Percentiles rank a stretch among this genome's conserved stretches.
These are phyloP conservation scores for Botryotinia narcissicola DNA, from an alignment of 2,329 filamentous ascomycete genomes.

Conservation along the genomic window DNA sequence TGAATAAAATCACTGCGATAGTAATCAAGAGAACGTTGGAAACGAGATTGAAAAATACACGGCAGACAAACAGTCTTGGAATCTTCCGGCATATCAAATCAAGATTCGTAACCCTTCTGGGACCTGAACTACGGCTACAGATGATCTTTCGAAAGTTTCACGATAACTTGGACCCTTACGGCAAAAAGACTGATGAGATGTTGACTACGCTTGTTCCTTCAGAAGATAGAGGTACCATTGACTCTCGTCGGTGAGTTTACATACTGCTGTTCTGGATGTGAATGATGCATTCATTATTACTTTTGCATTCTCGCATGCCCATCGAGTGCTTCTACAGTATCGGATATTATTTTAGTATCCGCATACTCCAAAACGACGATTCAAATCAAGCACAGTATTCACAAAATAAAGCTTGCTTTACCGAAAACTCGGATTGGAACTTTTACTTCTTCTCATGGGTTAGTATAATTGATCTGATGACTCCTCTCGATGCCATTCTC, in stretches of 20 bases:
- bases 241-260: not conserved
- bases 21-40: no score
- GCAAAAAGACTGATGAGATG: not conserved
- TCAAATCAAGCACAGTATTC: not conserved
- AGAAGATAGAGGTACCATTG: not conserved
- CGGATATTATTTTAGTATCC: not conserved
- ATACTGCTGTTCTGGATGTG: not conserved
- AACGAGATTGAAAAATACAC: no score
- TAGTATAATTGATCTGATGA: not conserved
- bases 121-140: not conserved
- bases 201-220: not conserved
- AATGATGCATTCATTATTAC: not conserved
- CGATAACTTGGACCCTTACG: not conserved
- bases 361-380: not conserved
- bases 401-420: not conserved
- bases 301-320: not conserved
- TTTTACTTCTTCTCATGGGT: not conserved
- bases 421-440: not conserved
- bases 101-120: not conserved
- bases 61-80: no score
- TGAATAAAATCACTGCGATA: not conserved
- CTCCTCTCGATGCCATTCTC: not conserved
- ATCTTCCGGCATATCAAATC: not conserved
- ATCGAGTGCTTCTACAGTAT: not conserved
- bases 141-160: not conserved